Evolutionary conservation across 2,329 filamentous ascomycete genomes (phyloP), one percentile per base, ranked within the genome.

Genomic region (Diplocarpon rosae): DNA sequence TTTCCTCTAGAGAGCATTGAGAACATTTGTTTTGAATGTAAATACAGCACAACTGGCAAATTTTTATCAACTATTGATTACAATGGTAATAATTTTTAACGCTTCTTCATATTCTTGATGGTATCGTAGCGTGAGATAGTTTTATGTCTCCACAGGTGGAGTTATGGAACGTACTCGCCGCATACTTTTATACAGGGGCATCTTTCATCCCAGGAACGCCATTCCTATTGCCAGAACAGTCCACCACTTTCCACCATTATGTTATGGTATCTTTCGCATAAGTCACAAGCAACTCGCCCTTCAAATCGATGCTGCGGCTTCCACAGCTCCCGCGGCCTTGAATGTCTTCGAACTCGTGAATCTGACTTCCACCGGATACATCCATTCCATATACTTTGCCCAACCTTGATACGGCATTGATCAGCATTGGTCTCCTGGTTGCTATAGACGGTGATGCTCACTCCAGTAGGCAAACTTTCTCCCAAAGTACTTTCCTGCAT

Each of bases 381-480:
- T 82, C 89, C 88, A 96, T 63, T 87, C 78, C 89, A 95, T 95
- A 62, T 88, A 93, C 59, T 83, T 80, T 16, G 81, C 83, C 89
- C 90, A 95, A 55, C 87, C 89, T 95, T 5, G 12, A 32, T 14
- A 32, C 30, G 10, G 30, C 30, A 10, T 5, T 5, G 39, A 14
- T 50, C 29, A 52, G 45, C 47, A 45, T 37, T 28, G 13, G 17
- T 17, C 13, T 10, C 20, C n/a, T 14, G 6, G 9, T 5, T 43
- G 10, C 43, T 8, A 30, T 43, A 29, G 6, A 10, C 49, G 3
- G 9, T 14, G 12, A 30, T 9, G 71, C 83, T 63, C 73, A 95
- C 90, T 87, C 86, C 88, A 95, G 63, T 94, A 95, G 48, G 90
- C 90, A 69, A 89, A 93, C 65, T 87, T 93, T 63, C 92, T 76